Base-by-base conservation (phyloP, 148 eudicot species). In the Simmondsia chinensis region DNA sequence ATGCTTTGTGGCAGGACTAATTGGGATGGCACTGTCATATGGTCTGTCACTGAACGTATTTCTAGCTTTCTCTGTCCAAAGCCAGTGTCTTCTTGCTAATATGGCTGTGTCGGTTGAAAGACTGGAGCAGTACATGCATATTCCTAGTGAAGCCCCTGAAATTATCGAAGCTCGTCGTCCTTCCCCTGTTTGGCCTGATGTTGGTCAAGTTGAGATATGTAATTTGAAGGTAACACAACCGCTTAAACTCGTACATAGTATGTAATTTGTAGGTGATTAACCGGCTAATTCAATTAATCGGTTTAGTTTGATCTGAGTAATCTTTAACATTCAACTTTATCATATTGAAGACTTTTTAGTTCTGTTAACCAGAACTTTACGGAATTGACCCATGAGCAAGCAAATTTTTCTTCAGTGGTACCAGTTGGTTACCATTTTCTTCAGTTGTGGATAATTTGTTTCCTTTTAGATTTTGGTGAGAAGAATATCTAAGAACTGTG, bases 71-170 rank as follows among this genome's bases (percentile, higher is more conserved):
- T 46, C 64, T 6, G 50, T 66, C 22, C 57, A 57, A 33, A 42
- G 14, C 33, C 69, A 65, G 33, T 42, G 68, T 49, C 22, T 1
- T 11, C 10, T 63, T 10, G 40, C 62, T 34, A 68, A 59, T 23
- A 23, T 30, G 31, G 60, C 59, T 21, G 37, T 67, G 18, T 54
- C 73, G 1, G 44, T 67, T 3, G 74, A 63, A 50, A 67, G 77
- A 43, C 31, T 63, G 18, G 60, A 59, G 6, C 77, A 66, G 25
- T 63, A 72, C 68, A 72, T 66, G 72, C 61, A 72, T 29, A 57
- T 72, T 23, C 56, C 50, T 0, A 58, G 63, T 54, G 72, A 72
- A 58, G 66, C 69, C n/a, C 76, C 68, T 13, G 67, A 65, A 46
- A 25, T 60, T 0, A 42, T 71, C 24, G 53, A 50, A 41, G 39